Evolutionary conservation across 176 grass and related monocot genomes (phyloP).

Genomic region (Ensete ventricosum): DNA sequence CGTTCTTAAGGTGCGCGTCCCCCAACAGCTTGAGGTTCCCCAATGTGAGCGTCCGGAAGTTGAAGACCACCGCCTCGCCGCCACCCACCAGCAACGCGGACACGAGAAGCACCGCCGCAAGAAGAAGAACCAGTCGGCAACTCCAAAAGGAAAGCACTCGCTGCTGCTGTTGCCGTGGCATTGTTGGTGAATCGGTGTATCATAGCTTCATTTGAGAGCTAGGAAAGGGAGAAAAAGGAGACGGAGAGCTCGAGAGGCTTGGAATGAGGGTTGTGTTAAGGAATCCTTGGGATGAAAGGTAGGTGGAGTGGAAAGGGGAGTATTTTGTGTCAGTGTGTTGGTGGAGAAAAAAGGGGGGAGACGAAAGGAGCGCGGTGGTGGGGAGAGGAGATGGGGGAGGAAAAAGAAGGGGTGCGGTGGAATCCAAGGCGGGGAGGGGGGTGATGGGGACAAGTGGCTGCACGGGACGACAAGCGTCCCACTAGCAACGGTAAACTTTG

Average conservation of each 20-base stretch:
- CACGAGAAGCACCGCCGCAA: slow-evolving; percentile 1
- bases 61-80: slow-evolving; percentile 32
- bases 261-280: neutral
- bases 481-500: slow-evolving; percentile 33
- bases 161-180: neutral
- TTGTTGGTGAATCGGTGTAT: neutral
- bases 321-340: too few relatives aligned
- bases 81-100: slow-evolving; percentile 3
- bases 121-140: neutral
- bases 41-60: slow-evolving; percentile 60
- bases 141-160: neutral
- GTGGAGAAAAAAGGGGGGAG: neutral
- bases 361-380: neutral
- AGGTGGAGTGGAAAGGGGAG: slow-evolving; percentile 11
- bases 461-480: slow-evolving; percentile 21
- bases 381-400: neutral
- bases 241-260: neutral
- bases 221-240: neutral
- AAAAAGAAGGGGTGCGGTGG: neutral
- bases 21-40: slow-evolving; percentile 60
- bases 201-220: slow-evolving; percentile 19
- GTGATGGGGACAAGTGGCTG: slow-evolving; percentile 13
- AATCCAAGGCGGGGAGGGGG: neutral
- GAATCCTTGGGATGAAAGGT: slow-evolving; percentile 22
- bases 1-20: slow-evolving; percentile 95